phyloP scores from a whole-genome alignment of 129 eudicot genomes.

The Flaveria robusta region DNA sequence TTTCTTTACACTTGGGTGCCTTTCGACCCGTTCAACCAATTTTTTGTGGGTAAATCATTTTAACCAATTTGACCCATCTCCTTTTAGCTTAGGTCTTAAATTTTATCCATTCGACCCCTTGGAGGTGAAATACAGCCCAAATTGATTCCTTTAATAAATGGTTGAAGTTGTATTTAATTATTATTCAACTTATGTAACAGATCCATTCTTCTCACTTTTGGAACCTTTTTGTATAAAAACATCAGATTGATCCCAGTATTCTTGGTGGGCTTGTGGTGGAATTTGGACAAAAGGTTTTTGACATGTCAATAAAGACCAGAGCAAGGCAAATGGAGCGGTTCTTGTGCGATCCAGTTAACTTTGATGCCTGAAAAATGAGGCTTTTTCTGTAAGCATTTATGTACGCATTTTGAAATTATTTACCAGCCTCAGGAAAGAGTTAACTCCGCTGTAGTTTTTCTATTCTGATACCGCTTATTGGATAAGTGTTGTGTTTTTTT shows the following conservation, averaged over 20 bases:
- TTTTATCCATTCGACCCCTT: neutral
- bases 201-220: constrained; percentile 5
- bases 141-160: neutral
- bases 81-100: neutral
- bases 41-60: neutral
- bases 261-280: constrained; percentile 95
- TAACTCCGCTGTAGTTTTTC: neutral
- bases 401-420: constrained; percentile 11
- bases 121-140: constrained; percentile 7
- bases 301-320: constrained; percentile 85
- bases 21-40: neutral
- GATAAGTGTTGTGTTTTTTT: neutral
- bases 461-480: neutral
- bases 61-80: neutral
- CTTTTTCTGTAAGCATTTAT: constrained; percentile 11
- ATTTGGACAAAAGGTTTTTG: constrained; percentile 76
- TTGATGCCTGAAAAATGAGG: constrained; percentile 30
- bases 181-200: neutral
- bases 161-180: neutral
- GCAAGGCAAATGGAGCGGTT: constrained; percentile 93
- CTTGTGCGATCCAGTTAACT: constrained; percentile 73
- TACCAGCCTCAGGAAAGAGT: neutral
- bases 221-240: neutral
- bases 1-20: constrained; percentile 1
- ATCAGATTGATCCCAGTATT: constrained; percentile 80